Evolutionary conservation across 768 basidiomycete species (phyloP), one percentile per base, ranked within the genome.

Genomic region (Hericium coralloides): DNA sequence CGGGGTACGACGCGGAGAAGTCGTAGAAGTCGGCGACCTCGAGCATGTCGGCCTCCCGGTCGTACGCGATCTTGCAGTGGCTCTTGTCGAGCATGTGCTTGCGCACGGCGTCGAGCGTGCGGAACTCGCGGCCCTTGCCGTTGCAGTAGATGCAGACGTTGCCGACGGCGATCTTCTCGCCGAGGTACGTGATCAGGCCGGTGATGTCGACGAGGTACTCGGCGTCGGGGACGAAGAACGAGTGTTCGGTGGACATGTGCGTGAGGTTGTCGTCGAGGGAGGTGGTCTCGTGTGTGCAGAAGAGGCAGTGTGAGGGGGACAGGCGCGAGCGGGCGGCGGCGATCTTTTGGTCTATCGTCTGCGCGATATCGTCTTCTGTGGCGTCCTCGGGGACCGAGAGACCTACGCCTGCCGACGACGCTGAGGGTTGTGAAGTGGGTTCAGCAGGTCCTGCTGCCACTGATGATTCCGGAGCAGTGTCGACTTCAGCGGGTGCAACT

Each of bases 51-150:
- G 74, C 67, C 63, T 90, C 85, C 1, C 79, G 72, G 58, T 93
- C 91, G 70, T 95, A 98, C 0, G 91, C 88, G 61, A 99, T 83
- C 73, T 97, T 98, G 79, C 95, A 98, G 66, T 99, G 97, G 57
- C 82, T 79, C 73, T 98, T 98, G 76, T 95, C 95, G 41, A 82
- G 59, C 97, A 99, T 99, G 68, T 99, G 97, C 66, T 90, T 91
- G 63, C 94, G 77, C 4, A 92, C 94, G 0, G 95, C 95, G 3
- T 92, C 87, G 54, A 95, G 66, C 15, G 83, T 86, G 57, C 84
- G 81, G 70, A 93, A 93, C 65, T 92, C 93, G 59, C 84, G 74
- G 45, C 92, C 82, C 59, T 79, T 84, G 37, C 84, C 87, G 65
- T 88, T 89, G 72, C 97, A 99, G 71, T 78, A 92, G 25, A 98